These are phyloP conservation scores for Lasiosphaeriaceae sp. DNA, from an alignment of 495 filamentous ascomycete species.

Conservation along the genomic window DNA sequence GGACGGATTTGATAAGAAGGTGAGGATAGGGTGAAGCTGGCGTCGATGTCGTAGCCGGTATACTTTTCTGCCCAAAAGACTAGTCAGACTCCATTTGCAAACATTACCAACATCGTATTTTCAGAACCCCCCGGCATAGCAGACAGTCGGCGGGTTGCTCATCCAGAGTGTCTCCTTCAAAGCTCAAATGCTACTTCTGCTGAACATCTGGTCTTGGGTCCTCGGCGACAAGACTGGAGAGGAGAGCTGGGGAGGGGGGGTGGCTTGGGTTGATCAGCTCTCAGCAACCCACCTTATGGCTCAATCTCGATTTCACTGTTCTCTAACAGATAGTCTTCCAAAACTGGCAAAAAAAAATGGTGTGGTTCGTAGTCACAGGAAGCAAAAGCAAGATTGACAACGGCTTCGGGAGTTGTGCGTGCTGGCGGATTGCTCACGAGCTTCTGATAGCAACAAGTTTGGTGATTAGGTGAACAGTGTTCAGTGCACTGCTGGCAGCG, in stretches of 20 bases:
- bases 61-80: slow-evolving; percentile 22
- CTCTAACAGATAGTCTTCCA: neutral
- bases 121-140: neutral
- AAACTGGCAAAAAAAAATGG: neutral
- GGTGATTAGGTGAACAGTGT: slow-evolving; percentile 20
- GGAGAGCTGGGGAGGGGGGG: neutral
- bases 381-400: neutral
- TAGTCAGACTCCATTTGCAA: slow-evolving; percentile 16
- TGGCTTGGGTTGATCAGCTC: slow-evolving; percentile 16
- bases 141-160: neutral
- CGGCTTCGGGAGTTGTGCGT: neutral
- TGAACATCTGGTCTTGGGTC: neutral
- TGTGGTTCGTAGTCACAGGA: neutral
- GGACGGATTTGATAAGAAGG: neutral
- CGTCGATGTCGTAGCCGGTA: slow-evolving; percentile 1
- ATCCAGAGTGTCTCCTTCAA: neutral
- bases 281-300: slow-evolving; percentile 18
- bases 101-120: neutral
- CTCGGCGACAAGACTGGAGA: slow-evolving; percentile 1
- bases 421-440: slow-evolving; percentile 3
- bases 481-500: slow-evolving; percentile 8
- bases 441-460: slow-evolving; percentile 3
- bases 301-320: neutral
- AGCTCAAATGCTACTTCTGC: neutral
- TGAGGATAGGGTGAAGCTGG: neutral